Evolutionary conservation across 2,329 filamentous ascomycete species (phyloP), one percentile per base, ranked within the genome.

Genomic region (Meredithiella fracta): DNA sequence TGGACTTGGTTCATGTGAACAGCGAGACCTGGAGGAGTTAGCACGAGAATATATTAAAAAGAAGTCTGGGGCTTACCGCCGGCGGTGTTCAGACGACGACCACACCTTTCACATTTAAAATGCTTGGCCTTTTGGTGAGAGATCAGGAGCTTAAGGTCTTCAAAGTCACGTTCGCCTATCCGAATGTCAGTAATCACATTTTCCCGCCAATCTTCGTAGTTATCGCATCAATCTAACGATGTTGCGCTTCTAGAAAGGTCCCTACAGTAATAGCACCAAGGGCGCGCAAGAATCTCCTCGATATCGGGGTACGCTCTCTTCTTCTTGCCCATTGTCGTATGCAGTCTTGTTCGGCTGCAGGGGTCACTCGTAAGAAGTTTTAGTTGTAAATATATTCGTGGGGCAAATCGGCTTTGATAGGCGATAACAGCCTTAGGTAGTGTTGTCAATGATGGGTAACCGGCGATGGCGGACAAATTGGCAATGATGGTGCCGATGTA

Each of bases 71-170:
- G 26, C 50, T 65, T 69, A 94, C 89, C 92, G 77, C 92, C 92
- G 44, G 90, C 90, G 1, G 92, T 98, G 67, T 95, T 96, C 56
- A 98, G 72, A 62, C 90, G 78, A 61, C 92, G 81, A 54, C 83
- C 83, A 68, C 92, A 98, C 72, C 84, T 75, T 63, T 95, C 87
- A 71, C 92, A 98, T 70, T 95, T 96, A 76, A 95, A 97, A 69
- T 98, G 92, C 71, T 97, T 97, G n/a, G 91, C 90, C 68, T 96
- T 97, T 66, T 97, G 92, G 69, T 98, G 92, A 58, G 86, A 90
- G 63, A 95, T 94, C 61, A 98, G 81, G 63, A 97, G 89, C 74
- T 95, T 96, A 50, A 95, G 70, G 68, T 98, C 92, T 68, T 97
- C 90, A 67, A 97, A 98, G 71, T 97, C 91, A 72, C 91, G 86